Conservation (phyloP, 257 asterid genomes). For the Solanum etuberosum region DNA sequence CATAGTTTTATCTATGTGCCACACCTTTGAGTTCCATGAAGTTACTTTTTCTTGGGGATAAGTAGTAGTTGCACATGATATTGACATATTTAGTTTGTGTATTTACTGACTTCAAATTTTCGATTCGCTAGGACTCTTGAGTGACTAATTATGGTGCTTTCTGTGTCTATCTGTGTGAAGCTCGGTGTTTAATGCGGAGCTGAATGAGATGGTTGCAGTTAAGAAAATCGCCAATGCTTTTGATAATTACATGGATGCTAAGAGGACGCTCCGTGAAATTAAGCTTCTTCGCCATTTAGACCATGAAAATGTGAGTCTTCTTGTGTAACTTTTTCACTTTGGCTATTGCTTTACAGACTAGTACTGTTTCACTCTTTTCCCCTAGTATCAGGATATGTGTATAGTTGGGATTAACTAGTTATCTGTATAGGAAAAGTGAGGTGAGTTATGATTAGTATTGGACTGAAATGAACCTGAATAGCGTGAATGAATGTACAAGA, state of each 20-base stretch:
- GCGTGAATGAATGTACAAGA: not conserved
- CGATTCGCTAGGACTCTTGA: not conserved
- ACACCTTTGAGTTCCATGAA: too few species aligned
- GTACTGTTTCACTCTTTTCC: not conserved
- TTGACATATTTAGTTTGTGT: not conserved
- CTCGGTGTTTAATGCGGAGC: constrained; percentile 73
- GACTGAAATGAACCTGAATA: not conserved
- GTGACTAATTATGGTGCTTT: not conserved
- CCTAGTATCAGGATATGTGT: not conserved
- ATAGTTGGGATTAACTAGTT: not conserved
- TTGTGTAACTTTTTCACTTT: too few species aligned
- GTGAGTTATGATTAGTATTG: not conserved
- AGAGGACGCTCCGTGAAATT: constrained; percentile 89
- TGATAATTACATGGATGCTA: constrained; percentile 88
- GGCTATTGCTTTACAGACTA: not conserved
- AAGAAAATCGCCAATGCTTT: constrained; percentile 93
- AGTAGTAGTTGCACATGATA: not conserved
- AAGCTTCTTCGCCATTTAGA: constrained; percentile 94
- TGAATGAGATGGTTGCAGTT: constrained; percentile 92
- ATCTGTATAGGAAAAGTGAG: not conserved
- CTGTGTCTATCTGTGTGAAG: constrained; percentile 23
- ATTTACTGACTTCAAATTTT: not conserved
- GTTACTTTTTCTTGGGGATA: not conserved
- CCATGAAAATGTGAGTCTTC: constrained; percentile 67
- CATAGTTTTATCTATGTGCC: not conserved